Evolutionary conservation across 495 filamentous ascomycete genomes (phyloP), one percentile per base, ranked within the genome.

Genomic region (Daldinia loculata): DNA sequence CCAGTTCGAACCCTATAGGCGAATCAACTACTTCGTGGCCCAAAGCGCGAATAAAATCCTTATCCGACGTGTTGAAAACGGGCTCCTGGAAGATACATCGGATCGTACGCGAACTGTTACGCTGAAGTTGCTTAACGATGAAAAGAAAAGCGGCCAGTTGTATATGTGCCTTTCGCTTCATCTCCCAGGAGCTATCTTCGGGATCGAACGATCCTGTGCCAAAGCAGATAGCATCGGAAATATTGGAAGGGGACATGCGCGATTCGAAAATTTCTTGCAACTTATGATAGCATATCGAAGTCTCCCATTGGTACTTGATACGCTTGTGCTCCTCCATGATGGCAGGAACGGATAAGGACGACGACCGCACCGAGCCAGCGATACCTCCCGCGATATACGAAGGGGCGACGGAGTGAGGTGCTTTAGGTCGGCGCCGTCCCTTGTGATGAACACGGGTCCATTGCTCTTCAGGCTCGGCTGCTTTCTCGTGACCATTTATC

Each of bases 61-160:
- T 83, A 72, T 94, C 92, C 6, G 84, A 76, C 7, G 76, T 48
- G 58, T 88, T 92, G 79, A 93, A 93, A 69, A 86, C 72, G 6
- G 92, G 92, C 55, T 94, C 92, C 80, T 94, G 92, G 24, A 90
- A 85, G 67, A 87, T 78, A 55, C 86, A 79, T 29, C 78, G 76
- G 51, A 85, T 80, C 6, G 52, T 62, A 2, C 63, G 75, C 2
- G 63, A 41, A 38, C 26, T 50, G 1, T 50, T 19, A 3, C 61
- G 66, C 36, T 75, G 79, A 17, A 88, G 63, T 3, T 75, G 56
- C 0, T 84, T 75, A 38, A 88, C 79, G 1, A 91, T 78, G n/a
- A 77, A 77, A 11, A 83, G 67, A 61, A 94, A 80, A 15, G 89
- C 90, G 2, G 84, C 89, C 7, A 92, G 83, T 74, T 94, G 90